phyloP scores from a whole-genome alignment of 2,329 filamentous ascomycete species.

The Colletotrichum sublineola region DNA sequence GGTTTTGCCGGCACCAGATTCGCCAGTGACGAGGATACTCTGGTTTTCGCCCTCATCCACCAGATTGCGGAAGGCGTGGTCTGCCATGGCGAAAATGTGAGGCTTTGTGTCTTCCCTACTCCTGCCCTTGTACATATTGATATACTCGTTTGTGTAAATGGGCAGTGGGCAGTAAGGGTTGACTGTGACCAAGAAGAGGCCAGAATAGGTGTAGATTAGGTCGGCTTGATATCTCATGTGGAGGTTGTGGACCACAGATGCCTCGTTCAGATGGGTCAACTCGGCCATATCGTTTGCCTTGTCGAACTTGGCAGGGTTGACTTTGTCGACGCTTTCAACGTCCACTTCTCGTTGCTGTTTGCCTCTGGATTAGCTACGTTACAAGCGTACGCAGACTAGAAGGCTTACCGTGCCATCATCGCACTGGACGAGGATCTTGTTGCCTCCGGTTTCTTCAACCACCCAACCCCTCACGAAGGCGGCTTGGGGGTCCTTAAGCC shows the following conservation, averaged over 20 bases:
- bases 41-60: slow-evolving; percentile 97
- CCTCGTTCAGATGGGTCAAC: slow-evolving; percentile 96
- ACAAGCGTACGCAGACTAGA: not conserved
- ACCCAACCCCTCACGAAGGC: slow-evolving; percentile 96
- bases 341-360: slow-evolving; percentile 86
- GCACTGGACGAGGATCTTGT: slow-evolving; percentile 86
- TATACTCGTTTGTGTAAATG: slow-evolving; percentile 96
- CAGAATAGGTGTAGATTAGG: slow-evolving; percentile 98
- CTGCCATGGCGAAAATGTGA: slow-evolving; percentile 97
- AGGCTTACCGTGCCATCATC: slow-evolving; percentile 86
- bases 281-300: slow-evolving; percentile 99
- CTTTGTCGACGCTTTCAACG: slow-evolving; percentile 92
- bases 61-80: slow-evolving; percentile 94
- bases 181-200: slow-evolving; percentile 94
- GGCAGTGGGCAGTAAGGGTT: slow-evolving; percentile 96
- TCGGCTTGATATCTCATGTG: slow-evolving; percentile 96
- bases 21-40: slow-evolving; percentile 96
- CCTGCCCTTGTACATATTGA: slow-evolving; percentile 97
- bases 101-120: slow-evolving; percentile 94
- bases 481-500: slow-evolving; percentile 87
- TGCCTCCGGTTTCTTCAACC: slow-evolving; percentile 80
- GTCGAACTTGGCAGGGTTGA: slow-evolving; percentile 99
- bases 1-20: slow-evolving; percentile 97
- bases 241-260: slow-evolving; percentile 97
- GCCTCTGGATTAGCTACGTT: slow-evolving; percentile 41